A percentile compares a stretch with the other conserved stretches of the same genome.
Evolutionary conservation across 1,139 yeast genomes (phyloP).

Genomic region (Pneumocystis carinii): DNA sequence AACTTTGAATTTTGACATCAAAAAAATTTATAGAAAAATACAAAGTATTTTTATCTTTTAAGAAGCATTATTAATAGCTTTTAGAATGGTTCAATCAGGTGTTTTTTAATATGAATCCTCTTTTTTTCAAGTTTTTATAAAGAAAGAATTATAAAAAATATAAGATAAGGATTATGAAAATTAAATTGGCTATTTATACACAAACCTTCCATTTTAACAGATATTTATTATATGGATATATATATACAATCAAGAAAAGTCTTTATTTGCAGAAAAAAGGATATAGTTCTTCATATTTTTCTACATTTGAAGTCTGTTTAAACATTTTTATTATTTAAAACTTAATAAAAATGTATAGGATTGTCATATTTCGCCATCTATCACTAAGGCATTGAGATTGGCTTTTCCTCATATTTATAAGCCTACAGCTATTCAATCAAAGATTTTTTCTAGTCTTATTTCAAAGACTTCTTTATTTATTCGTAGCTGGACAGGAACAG

Average conservation of each 20-base stretch:
- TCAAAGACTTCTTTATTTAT: not conserved
- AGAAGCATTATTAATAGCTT: not conserved
- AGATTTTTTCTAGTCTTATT: not conserved
- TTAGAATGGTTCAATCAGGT: not conserved
- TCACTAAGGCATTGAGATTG: not conserved
- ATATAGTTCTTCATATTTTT: not conserved
- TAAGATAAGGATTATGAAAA: not conserved
- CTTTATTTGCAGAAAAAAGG: not conserved
- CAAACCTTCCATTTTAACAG: not conserved
- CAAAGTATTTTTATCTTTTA: not conserved
- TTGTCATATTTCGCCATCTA: not conserved
- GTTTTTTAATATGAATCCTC: not conserved
- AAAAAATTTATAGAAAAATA: not conserved
- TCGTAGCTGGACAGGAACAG: conserved; percentile 2
- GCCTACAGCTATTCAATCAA: not conserved
- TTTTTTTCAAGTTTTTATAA: not conserved
- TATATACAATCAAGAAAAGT: too few relatives aligned
- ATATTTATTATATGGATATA: not conserved
- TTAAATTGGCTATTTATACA: not conserved
- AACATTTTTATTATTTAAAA: not conserved
- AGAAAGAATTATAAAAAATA: not conserved
- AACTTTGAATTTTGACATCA: not conserved
- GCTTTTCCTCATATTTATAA: not conserved
- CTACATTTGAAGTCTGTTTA: not conserved
- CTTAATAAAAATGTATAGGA: not conserved